These are phyloP conservation scores for Backusella sp. DNA, from an alignment of 192 early-diverging fungal genomes.

Conservation along the genomic window DNA sequence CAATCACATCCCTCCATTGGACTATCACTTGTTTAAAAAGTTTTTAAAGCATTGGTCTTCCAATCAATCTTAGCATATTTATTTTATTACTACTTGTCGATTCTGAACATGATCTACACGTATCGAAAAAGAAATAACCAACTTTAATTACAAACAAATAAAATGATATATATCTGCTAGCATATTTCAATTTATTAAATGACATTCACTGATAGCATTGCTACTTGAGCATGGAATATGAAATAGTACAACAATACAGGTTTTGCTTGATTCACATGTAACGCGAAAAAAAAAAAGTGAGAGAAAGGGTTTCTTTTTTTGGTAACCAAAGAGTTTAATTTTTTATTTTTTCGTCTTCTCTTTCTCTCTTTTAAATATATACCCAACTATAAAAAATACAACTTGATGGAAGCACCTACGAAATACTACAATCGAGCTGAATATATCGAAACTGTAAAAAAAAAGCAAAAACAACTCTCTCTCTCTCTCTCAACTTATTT, in stretches of 20 bases:
- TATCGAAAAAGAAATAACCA: no score
- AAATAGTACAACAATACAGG: neutral
- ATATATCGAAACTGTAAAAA: conserved; percentile 91
- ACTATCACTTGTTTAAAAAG: neutral
- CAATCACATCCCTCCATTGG: neutral
- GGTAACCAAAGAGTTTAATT: neutral
- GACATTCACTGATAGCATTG: no score
- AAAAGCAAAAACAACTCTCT: neutral
- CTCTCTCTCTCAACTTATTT: neutral
- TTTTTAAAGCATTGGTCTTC: conserved; percentile 4
- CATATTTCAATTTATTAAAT: no score
- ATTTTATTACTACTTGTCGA: no score
- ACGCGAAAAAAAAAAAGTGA: neutral
- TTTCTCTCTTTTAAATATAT: neutral
- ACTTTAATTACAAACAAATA: no score
- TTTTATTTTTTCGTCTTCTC: neutral
- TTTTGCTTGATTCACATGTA: neutral
- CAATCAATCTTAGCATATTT: no score
- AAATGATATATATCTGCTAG: no score
- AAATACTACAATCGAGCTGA: conserved; percentile 78
- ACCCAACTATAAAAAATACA: neutral
- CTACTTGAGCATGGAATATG: no score
- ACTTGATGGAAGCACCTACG: conserved; percentile 67
- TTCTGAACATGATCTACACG: no score
- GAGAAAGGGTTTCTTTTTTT: neutral